Base-by-base conservation (phyloP, 805 yeast genomes). In the Wickerhamomyces sydowiorum region DNA sequence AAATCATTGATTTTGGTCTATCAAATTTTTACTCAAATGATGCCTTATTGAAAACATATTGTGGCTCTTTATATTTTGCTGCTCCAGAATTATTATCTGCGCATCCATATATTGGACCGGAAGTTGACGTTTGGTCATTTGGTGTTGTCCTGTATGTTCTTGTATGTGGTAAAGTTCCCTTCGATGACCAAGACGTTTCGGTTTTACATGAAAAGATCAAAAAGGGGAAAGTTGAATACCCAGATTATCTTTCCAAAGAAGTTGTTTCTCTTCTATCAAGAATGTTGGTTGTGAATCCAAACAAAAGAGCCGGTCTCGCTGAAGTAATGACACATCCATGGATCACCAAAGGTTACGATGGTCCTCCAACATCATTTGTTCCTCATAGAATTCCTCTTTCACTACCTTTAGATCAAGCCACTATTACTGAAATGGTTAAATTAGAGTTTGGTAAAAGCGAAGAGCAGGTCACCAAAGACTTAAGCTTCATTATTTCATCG, bases 101-200 rank as follows among this genome's bases (percentile, higher is more conserved):
- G 1, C 80, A 80, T 51, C 97, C 96, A 1, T 93, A 93, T 56
- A 71, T 76, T 29, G 99, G 99, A 0, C 99, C 99, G 1, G 99
- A 93, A 61, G 96, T 93, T 37, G 99, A 93, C 62, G 82, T 93
- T 17, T 93, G 99, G 99, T 87, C 96, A 2, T 91, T 90, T 70
- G 99, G 99, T 49, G 96, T 93, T 25, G 98, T 93, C 0, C 66
- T 93, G 39, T 93, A 88, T 58, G 99, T 93, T 7, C 70, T 93
- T 46, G 96, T 93, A 2, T 90, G 97, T 61, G 99, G 99, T 42
- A 90, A 88, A 61, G 98, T 93, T 13, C 99, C 99, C 8, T 93
- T 93, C 61, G 99, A 93, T 62, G 98, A 93, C 59, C 95, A 88
- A 55, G 81, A 86, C 51, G 95, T 95, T 49, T 82, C 90, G 36